Percentiles rank a stretch among this genome's conserved stretches.
These are phyloP conservation scores for Suhomyces pyralidae DNA, from an alignment of 805 yeast species.

Conservation along the genomic window DNA sequence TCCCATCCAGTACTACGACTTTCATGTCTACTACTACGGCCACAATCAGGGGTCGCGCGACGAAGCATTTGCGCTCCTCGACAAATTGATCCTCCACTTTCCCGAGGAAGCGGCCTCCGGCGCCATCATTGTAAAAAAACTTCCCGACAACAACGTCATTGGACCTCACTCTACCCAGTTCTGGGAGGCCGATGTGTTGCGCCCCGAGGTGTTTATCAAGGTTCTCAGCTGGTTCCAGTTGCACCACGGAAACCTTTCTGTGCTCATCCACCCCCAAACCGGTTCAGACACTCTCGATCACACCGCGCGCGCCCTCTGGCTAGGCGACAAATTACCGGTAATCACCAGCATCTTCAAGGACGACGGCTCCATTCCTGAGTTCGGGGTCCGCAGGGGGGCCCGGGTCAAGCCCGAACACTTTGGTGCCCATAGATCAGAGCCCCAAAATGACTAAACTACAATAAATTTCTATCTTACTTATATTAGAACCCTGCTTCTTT, in stretches of 20 bases:
- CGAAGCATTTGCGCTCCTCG: slow-evolving; percentile 22
- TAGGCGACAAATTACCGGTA: slow-evolving; percentile 23
- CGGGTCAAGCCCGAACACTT: slow-evolving; percentile 12
- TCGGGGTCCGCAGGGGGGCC: slow-evolving; percentile 23
- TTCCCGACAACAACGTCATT: slow-evolving; percentile 23
- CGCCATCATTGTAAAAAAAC: slow-evolving; percentile 25
- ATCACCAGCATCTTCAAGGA: slow-evolving; percentile 12
- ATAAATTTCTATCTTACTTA: neutral
- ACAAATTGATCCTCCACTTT: slow-evolving; percentile 21
- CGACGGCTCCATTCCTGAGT: slow-evolving; percentile 19
- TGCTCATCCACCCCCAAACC: slow-evolving; percentile 33
- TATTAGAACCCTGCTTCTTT: slow-evolving; percentile 18
- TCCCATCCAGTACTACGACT: slow-evolving; percentile 31
- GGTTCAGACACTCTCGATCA: slow-evolving; percentile 29
- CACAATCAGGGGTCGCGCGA: slow-evolving; percentile 11
- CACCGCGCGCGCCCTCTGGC: slow-evolving; percentile 28
- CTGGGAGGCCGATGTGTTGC: slow-evolving; percentile 33
- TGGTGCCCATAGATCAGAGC: neutral
- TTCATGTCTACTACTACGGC: slow-evolving; percentile 30
- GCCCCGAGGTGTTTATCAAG: slow-evolving; percentile 27
- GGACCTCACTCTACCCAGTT: slow-evolving; percentile 34
- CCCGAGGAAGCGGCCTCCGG: slow-evolving; percentile 23
- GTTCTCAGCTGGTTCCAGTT: slow-evolving; percentile 31
- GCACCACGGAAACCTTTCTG: slow-evolving; percentile 28
- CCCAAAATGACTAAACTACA: neutral